These are phyloP conservation scores for Durotheca rogersii DNA, from an alignment of 495 filamentous ascomycete species.

Conservation along the genomic window DNA sequence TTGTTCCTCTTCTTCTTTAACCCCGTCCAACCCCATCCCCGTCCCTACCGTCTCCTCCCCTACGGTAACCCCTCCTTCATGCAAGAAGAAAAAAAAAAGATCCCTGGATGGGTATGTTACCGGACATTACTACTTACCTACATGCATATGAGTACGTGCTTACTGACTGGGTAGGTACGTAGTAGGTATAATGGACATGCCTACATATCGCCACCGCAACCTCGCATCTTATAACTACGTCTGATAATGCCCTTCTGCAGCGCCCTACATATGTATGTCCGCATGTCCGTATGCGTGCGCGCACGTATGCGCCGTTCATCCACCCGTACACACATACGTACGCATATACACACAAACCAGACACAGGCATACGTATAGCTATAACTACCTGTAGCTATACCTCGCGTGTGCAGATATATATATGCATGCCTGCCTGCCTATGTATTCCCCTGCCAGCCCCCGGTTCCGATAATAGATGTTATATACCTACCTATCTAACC, in stretches of 20 bases:
- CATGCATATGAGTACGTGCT: too few species aligned
- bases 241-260: not conserved
- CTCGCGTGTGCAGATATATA: too few species aligned
- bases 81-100: not conserved
- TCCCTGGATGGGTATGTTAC: conserved; percentile 6
- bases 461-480: too few species aligned
- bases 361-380: too few species aligned
- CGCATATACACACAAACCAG: not conserved
- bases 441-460: too few species aligned
- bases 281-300: not conserved
- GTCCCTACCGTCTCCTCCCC: too few species aligned
- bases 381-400: not conserved
- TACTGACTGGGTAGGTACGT: too few species aligned
- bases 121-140: conserved; percentile 2
- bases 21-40: too few species aligned
- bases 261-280: not conserved
- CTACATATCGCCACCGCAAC: not conserved
- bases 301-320: not conserved
- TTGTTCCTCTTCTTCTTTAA: not conserved
- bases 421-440: too few species aligned
- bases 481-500: too few species aligned
- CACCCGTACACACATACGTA: too few species aligned
- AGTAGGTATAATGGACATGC: conserved; percentile 1
- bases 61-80: conserved; percentile 4
- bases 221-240: not conserved